Evolutionary conservation across 2,329 filamentous ascomycete species (phyloP).

Genomic region (Fusarium pseudocircinatum): DNA sequence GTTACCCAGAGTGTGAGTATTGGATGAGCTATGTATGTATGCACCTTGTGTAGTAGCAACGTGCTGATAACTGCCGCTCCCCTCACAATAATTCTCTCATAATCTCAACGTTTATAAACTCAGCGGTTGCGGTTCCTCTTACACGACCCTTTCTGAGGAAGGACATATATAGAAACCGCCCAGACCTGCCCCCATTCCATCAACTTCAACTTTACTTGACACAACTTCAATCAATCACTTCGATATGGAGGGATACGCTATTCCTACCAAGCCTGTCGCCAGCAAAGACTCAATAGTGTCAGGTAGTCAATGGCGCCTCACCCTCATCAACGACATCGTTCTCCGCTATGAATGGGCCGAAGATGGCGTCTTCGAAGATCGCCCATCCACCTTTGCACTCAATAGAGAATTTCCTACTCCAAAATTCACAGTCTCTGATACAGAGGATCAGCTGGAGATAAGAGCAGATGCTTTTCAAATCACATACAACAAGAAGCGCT

Average conservation of each 20-base stretch:
- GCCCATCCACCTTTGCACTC: slow-evolving; percentile 69
- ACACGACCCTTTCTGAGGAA: not conserved
- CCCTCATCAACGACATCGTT: slow-evolving; percentile 64
- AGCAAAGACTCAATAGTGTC: slow-evolving; percentile 27
- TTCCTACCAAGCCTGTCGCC: slow-evolving; percentile 31
- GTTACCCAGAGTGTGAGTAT: slow-evolving; percentile 4
- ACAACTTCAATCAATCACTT: not conserved
- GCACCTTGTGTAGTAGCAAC: not conserved
- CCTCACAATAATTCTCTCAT: slow-evolving; percentile 17
- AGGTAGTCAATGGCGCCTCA: slow-evolving; percentile 64
- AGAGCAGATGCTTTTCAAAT: slow-evolving; percentile 65
- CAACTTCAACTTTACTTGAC: not conserved
- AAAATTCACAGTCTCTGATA: slow-evolving; percentile 59
- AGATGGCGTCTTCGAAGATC: slow-evolving; percentile 69
- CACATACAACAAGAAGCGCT: slow-evolving; percentile 66
- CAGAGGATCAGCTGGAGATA: slow-evolving; percentile 61
- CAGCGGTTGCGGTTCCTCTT: not conserved
- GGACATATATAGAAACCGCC: not conserved
- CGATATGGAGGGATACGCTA: slow-evolving; percentile 36
- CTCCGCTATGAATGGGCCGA: slow-evolving; percentile 70
- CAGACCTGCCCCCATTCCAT: not conserved
- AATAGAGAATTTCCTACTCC: slow-evolving; percentile 57
- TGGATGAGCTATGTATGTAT: not conserved
- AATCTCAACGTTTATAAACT: not conserved
- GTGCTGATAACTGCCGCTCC: slow-evolving; percentile 1